Conservation (phyloP, 176 grass and related monocot genomes). For the Otatea glauca region DNA sequence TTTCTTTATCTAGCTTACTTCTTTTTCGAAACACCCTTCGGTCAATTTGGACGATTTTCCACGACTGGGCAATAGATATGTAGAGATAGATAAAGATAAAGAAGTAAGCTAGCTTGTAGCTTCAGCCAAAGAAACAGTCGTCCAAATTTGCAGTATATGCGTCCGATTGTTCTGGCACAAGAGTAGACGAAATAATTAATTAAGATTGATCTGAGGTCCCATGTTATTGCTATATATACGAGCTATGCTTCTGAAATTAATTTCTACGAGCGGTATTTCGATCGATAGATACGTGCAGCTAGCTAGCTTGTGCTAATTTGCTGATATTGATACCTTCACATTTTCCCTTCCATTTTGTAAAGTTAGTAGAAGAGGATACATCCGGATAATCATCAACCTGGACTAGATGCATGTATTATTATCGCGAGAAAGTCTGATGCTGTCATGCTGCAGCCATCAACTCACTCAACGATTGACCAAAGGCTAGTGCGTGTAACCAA, state of each 20-base stretch:
- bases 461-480: constrained; percentile 24
- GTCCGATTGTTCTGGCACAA: neutral
- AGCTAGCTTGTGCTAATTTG: neutral
- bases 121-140: neutral
- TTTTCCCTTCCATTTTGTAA: too few relatives aligned
- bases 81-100: constrained; percentile 6
- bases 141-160: too few relatives aligned
- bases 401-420: constrained; percentile 33
- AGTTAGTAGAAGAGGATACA: too few relatives aligned
- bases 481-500: constrained; percentile 17
- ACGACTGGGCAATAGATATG: too few relatives aligned
- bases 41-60: too few relatives aligned
- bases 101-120: constrained; percentile 1
- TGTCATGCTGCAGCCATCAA: constrained; percentile 10
- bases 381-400: constrained; percentile 13
- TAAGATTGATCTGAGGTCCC: neutral
- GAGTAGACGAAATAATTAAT: neutral
- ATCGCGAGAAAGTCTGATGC: neutral
- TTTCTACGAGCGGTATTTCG: neutral
- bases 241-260: neutral
- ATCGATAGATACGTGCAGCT: neutral
- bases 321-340: neutral
- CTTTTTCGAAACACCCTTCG: too few relatives aligned
- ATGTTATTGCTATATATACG: neutral
- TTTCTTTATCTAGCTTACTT: too few relatives aligned